These are phyloP conservation scores for Emiliania huxleyi DNA, from an alignment of 78 protist genomes.

Conservation along the genomic window DNA sequence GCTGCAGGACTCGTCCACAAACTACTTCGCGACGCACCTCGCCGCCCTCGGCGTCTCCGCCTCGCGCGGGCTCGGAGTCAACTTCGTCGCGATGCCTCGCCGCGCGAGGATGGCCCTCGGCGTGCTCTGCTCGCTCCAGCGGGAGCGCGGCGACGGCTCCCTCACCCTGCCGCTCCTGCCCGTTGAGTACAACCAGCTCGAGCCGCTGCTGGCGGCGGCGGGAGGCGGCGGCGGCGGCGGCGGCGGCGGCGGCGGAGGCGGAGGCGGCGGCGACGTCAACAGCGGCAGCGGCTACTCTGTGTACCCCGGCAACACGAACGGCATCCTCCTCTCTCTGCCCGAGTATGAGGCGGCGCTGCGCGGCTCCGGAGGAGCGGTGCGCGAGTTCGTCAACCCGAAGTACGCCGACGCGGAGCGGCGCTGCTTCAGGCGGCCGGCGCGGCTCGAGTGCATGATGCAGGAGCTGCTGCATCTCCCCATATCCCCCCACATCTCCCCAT, in stretches of 20 bases:
- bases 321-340: constrained; percentile 17
- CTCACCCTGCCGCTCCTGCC: background rate
- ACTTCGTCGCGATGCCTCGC: background rate
- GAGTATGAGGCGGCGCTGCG: constrained; percentile 20
- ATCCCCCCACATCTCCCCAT: too few relatives aligned
- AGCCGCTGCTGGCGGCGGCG: constrained; percentile 43
- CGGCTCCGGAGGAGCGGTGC: constrained; percentile 40
- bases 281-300: constrained; percentile 30
- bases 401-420: constrained; percentile 36
- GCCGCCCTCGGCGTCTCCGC: background rate
- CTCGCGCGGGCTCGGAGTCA: background rate
- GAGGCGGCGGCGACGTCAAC: constrained; percentile 30
- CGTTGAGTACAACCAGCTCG: constrained; percentile 74
- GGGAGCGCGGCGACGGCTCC: background rate
- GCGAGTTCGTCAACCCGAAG: constrained; percentile 70
- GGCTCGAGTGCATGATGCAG: constrained; percentile 68
- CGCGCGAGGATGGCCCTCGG: background rate
- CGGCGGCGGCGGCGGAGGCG: too few relatives aligned
- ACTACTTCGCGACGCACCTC: background rate
- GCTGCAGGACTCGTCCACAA: background rate
- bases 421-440: constrained; percentile 37
- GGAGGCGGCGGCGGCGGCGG: too few relatives aligned
- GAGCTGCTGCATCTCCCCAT: too few relatives aligned
- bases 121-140: background rate
- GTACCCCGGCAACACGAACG: constrained; percentile 63